Percentiles rank a stretch among this genome's conserved stretches.
Conservation (phyloP, 108 stramenopile genomes). For the Pseudonitzschia pungens region DNA sequence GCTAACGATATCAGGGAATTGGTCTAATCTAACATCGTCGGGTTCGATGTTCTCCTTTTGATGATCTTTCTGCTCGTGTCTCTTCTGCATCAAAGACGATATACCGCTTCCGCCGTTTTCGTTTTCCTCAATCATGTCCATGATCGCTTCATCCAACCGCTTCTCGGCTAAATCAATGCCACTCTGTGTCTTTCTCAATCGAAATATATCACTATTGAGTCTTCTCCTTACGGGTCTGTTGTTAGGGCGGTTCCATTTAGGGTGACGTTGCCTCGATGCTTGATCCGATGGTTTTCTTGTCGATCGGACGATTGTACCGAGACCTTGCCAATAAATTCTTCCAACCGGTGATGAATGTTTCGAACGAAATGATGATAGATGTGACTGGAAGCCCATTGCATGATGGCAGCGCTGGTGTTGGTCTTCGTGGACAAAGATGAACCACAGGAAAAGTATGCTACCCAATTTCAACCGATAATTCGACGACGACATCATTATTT, state of each 20-base stretch:
- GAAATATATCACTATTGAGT: conserved; percentile 16
- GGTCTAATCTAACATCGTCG: neutral
- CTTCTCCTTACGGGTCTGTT: neutral
- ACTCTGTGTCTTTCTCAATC: conserved; percentile 19
- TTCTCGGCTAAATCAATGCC: conserved; percentile 18
- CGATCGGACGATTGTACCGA: neutral
- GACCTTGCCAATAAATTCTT: neutral
- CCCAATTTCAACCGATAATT: too few species aligned
- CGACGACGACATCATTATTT: neutral
- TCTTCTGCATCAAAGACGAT: neutral
- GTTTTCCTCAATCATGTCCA: conserved; percentile 12
- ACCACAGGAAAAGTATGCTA: neutral
- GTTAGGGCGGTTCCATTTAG: neutral
- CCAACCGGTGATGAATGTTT: neutral
- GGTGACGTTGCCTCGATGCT: neutral
- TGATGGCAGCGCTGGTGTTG: neutral
- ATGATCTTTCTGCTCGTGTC: neutral
- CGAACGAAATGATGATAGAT: neutral
- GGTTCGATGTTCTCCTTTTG: neutral
- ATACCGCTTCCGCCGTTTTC: neutral
- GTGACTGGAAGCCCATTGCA: neutral
- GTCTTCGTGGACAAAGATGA: neutral
- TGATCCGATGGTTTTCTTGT: neutral
- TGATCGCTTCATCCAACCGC: conserved; percentile 16
- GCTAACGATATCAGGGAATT: conserved; percentile 11